Evolutionary conservation across 306 rosid genomes (phyloP), one percentile per base, ranked within the genome.

Genomic region (Benincasa hispida): DNA sequence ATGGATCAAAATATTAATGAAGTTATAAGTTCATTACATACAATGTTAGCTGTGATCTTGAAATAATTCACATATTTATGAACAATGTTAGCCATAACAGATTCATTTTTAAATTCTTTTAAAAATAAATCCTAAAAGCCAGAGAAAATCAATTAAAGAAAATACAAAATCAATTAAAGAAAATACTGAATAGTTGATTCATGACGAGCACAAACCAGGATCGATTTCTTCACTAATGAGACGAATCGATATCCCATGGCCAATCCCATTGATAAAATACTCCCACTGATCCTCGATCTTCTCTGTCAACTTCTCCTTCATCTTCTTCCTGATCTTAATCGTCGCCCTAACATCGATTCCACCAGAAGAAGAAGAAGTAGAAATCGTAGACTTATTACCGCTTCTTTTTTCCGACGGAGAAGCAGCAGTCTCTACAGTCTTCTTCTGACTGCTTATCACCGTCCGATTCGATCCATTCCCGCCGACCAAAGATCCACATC

Each of bases 201-300:
- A 60, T 28, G 18, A 30, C 9, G 18, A 47, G 19, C 62, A 75
- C 86, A 59, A 67, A 94, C 99, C 90, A 34, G 96, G 90, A 72
- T 94, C 96, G 28, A 89, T 85, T 75, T 84, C 81, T 5, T 90
- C 76, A 59, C 99, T 94, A 45, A 94, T 78, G 10, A 94, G 93
- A 13, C 87, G 91, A 85, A 94, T 89, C 86, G 61, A 82, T 62
- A 94, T 94, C 13, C 99, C 97, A 50, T 84, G 89, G 25, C 97
- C 99, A 63, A 88, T 76, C n/a, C 93, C 97, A 75, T 90, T 94
- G 55, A 90, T 21, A 18, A 90, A 80, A 30, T 78, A 83, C 70
- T 91, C 96, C 93, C 91, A 94, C 81, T 85, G 85, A 83, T 94
- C 97, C 57, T 84, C 92, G 32, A 94, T 42, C 81, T 81, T 87